Evolutionary conservation across 768 basidiomycete genomes (phyloP).

Genomic region (Leccinum disarticulatum): DNA sequence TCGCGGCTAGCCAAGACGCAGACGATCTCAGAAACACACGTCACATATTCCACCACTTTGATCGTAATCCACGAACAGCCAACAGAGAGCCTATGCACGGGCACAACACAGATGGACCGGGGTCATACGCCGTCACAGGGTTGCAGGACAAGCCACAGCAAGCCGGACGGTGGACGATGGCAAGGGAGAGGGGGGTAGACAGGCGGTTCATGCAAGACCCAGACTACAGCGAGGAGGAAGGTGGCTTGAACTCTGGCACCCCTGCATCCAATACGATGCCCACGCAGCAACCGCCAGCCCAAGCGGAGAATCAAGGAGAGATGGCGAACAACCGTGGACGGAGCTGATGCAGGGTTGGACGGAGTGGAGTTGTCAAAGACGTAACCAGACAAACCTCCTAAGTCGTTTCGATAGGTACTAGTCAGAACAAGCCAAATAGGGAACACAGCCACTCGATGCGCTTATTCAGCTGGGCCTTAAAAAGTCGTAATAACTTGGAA

Average conservation of each 20-base stretch:
- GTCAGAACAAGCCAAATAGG: slow-evolving; percentile 1
- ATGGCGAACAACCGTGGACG: slow-evolving; percentile 7
- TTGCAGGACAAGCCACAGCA: neutral
- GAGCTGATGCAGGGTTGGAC: slow-evolving; percentile 1
- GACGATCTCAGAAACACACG: slow-evolving; percentile 21
- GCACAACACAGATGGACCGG: slow-evolving; percentile 1
- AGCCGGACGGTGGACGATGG: neutral
- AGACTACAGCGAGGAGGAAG: slow-evolving; percentile 27
- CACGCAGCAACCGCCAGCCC: slow-evolving; percentile 12
- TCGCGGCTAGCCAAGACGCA: slow-evolving; percentile 15
- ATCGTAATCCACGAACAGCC: slow-evolving; percentile 30
- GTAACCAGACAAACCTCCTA: neutral
- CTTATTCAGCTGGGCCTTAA: slow-evolving; percentile 27
- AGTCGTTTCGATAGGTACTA: neutral
- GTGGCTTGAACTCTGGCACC: slow-evolving; percentile 5
- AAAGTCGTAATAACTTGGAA: slow-evolving; percentile 8
- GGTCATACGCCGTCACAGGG: neutral
- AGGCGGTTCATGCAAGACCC: slow-evolving; percentile 25
- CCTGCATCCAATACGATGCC: slow-evolving; percentile 12
- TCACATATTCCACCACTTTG: slow-evolving; percentile 30
- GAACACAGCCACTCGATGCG: slow-evolving; percentile 24
- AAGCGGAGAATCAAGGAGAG: slow-evolving; percentile 6
- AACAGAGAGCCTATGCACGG: slow-evolving; percentile 4
- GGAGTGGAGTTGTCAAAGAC: neutral
- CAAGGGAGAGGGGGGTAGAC: slow-evolving; percentile 1